Conservation (phyloP, 192 early-diverging fungal species). For the Backusella psychrophila region DNA sequence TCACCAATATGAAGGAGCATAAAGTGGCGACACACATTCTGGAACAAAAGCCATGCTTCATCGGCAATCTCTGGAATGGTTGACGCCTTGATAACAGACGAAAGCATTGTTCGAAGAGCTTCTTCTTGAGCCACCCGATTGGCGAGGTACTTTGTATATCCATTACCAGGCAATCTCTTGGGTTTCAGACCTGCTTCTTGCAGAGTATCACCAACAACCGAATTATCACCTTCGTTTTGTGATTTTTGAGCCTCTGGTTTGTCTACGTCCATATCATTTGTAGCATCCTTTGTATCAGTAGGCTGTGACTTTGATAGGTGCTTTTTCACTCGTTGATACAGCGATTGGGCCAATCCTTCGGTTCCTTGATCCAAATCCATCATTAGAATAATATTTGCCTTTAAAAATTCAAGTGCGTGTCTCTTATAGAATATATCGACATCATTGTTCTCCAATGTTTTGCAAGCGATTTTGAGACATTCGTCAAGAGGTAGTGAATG, state of each 20-base stretch:
- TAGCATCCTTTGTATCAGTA: not conserved
- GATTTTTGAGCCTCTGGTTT: conserved; percentile 12
- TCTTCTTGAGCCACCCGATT: conserved; percentile 65
- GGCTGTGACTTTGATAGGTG: conserved; percentile 10
- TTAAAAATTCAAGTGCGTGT: conserved; percentile 67
- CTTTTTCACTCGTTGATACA: conserved; percentile 40
- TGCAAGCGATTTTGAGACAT: conserved; percentile 48
- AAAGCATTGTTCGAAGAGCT: conserved; percentile 57
- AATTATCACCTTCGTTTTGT: conserved; percentile 53
- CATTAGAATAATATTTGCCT: conserved; percentile 62
- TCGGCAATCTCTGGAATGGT: conserved; percentile 57
- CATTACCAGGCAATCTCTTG: conserved; percentile 25
- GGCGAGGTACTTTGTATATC: conserved; percentile 35
- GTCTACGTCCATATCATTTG: conserved; percentile 2
- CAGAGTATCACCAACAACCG: conserved; percentile 17
- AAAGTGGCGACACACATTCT: conserved; percentile 73
- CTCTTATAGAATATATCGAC: conserved; percentile 51
- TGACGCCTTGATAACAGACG: conserved; percentile 63
- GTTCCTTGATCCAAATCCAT: conserved; percentile 60
- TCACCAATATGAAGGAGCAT: conserved; percentile 72
- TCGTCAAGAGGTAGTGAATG: conserved; percentile 60
- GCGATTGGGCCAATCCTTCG: conserved; percentile 41
- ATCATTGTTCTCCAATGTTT: conserved; percentile 52
- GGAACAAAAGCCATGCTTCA: conserved; percentile 62
- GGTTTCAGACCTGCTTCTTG: conserved; percentile 23